phyloP scores from a whole-genome alignment of 1,284 basidiomycete genomes.

The Pascua guehoae region DNA sequence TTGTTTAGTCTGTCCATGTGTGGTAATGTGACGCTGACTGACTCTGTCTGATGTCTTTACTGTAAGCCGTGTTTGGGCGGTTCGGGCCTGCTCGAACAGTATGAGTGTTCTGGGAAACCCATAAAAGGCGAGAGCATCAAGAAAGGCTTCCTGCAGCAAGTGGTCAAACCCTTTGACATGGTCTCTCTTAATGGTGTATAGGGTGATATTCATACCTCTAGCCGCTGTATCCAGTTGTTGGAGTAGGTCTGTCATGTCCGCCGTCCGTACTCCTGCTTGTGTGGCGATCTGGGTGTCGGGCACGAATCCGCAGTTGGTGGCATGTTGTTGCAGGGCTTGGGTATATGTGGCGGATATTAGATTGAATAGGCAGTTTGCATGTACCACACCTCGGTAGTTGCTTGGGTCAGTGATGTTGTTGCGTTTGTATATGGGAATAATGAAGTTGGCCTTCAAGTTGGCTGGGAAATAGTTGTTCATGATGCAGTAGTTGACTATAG shows the following conservation, averaged over 20 bases:
- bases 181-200: conserved; percentile 12
- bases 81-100: conserved; percentile 37
- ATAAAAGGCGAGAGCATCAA: conserved; percentile 44
- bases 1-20: conserved; percentile 41
- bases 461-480: conserved; percentile 30
- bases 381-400: conserved; percentile 39
- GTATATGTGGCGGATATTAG: no score
- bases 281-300: conserved; percentile 42
- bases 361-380: conserved; percentile 30
- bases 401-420: conserved; percentile 27
- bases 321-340: conserved; percentile 29
- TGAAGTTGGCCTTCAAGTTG: conserved; percentile 24
- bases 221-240: conserved; percentile 32
- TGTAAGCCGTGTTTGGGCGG: conserved; percentile 20
- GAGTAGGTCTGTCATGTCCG: conserved; percentile 41
- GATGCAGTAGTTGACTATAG: conserved; percentile 41
- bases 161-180: conserved; percentile 35
- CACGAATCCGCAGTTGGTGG: conserved; percentile 22
- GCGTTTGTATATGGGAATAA: conserved; percentile 43
- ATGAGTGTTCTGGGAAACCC: conserved; percentile 32
- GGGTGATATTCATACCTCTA: conserved; percentile 13
- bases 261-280: conserved; percentile 41
- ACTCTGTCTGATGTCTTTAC: conserved; percentile 35
- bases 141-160: conserved; percentile 39
- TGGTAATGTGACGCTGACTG: no score